Evolutionary conservation across 495 filamentous ascomycete species (phyloP).

Genomic region (Astrothelium subdiscretum): DNA sequence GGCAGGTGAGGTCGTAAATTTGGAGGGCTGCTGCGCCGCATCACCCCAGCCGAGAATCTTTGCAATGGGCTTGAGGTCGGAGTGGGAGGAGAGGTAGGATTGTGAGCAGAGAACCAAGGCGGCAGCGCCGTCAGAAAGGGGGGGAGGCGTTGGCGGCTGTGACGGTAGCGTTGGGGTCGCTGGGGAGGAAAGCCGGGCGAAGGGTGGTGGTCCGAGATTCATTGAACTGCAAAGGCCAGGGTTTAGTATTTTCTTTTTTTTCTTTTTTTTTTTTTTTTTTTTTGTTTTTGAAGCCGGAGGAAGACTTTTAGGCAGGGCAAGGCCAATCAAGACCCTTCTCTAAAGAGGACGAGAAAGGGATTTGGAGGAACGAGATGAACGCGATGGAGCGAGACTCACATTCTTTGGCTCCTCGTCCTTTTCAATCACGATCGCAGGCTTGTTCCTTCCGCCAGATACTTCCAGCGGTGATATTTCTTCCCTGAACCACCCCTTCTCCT

Average conservation of each 20-base stretch:
- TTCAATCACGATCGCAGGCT: constrained; percentile 69
- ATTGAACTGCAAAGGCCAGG: constrained; percentile 51
- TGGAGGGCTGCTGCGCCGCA: constrained; percentile 74
- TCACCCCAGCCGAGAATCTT: constrained; percentile 97
- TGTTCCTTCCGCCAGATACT: constrained; percentile 76
- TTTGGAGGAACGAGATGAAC: constrained; percentile 1
- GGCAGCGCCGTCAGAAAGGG: constrained; percentile 85
- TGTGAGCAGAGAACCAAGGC: constrained; percentile 87
- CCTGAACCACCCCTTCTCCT: constrained; percentile 63
- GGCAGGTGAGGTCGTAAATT: constrained; percentile 93
- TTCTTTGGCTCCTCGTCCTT: constrained; percentile 95
- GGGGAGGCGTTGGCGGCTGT: constrained; percentile 96
- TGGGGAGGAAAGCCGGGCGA: constrained; percentile 71
- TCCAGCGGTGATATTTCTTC: constrained; percentile 84
- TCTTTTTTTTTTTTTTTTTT: too few relatives aligned
- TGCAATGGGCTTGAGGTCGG: constrained; percentile 71
- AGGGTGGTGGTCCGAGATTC: constrained; percentile 76
- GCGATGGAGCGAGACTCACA: constrained; percentile 89
- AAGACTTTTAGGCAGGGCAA: too few relatives aligned
- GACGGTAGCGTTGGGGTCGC: constrained; percentile 61
- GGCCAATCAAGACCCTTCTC: too few relatives aligned
- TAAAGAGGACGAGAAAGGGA: constrained; percentile 7
- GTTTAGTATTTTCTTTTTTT: too few relatives aligned
- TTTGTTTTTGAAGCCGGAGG: too few relatives aligned
- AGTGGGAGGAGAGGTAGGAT: constrained; percentile 71